Percentiles rank a stretch among this genome's conserved stretches.
phyloP scores from a whole-genome alignment of 1,139 yeast genomes.

The Scheffersomyces stambukii region DNA sequence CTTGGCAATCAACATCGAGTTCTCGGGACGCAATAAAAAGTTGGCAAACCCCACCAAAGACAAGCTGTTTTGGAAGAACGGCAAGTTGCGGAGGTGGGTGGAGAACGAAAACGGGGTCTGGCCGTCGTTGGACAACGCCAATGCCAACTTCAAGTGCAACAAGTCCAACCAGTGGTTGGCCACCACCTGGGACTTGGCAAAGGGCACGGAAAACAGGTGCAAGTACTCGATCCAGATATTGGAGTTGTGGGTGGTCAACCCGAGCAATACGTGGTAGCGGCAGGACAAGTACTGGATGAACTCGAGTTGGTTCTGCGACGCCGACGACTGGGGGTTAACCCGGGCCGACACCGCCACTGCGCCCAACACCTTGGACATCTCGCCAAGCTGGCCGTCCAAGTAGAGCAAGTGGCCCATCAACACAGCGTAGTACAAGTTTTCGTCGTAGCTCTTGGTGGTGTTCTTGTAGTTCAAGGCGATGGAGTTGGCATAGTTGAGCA shows the following conservation, averaged over 20 bases:
- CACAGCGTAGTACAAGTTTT: conserved; percentile 30
- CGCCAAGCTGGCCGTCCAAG: conserved; percentile 23
- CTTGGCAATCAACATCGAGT: conserved; percentile 16
- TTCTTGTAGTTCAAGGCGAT: conserved; percentile 26
- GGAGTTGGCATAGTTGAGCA: conserved; percentile 27
- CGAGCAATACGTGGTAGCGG: conserved; percentile 33
- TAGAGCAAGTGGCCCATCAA: conserved; percentile 35
- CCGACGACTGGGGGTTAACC: conserved; percentile 9
- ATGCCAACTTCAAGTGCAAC: conserved; percentile 23
- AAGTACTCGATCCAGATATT: conserved; percentile 33
- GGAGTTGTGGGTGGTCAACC: conserved; percentile 19
- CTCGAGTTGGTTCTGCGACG: conserved; percentile 15
- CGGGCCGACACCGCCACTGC: conserved; percentile 14
- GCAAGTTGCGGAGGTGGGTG: conserved; percentile 17
- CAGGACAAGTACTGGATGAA: conserved; percentile 33
- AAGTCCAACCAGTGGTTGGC: conserved; percentile 39
- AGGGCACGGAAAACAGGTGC: conserved; percentile 21
- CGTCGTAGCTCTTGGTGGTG: conserved; percentile 23
- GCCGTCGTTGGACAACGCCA: conserved; percentile 20
- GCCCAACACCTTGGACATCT: conserved; percentile 17
- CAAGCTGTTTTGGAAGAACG: conserved; percentile 22
- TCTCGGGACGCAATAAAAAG: conserved; percentile 25
- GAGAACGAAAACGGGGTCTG: conserved; percentile 16
- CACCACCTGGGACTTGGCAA: conserved; percentile 31
- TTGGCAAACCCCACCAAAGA: conserved; percentile 27